phyloP scores from a whole-genome alignment of 2,329 filamentous ascomycete species.

The Dothidotthia symphoricarpi region DNA sequence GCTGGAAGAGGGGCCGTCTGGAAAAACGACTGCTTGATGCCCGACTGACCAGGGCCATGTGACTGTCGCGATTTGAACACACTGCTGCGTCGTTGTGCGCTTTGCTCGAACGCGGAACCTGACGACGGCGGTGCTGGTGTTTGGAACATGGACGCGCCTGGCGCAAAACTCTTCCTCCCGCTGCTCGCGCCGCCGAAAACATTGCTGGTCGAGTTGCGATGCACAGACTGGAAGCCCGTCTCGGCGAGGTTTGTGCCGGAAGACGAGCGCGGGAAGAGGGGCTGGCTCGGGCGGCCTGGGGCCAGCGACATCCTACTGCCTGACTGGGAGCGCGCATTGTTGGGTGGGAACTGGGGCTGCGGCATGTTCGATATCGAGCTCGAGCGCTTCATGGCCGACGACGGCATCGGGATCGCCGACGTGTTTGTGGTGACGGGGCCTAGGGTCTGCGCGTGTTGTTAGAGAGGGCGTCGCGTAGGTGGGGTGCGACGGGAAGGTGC shows the following conservation, averaged over 20 bases:
- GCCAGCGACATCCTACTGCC: constrained; percentile 83
- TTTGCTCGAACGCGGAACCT: constrained; percentile 55
- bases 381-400: constrained; percentile 90
- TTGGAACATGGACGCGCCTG: constrained; percentile 50
- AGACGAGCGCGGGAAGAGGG: constrained; percentile 80
- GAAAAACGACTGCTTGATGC: constrained; percentile 87
- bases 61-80: constrained; percentile 56
- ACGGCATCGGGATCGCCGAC: constrained; percentile 76
- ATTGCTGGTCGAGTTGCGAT: constrained; percentile 76
- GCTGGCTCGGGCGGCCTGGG: constrained; percentile 74
- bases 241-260: constrained; percentile 79
- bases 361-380: constrained; percentile 71
- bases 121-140: constrained; percentile 47
- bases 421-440: constrained; percentile 80
- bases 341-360: constrained; percentile 55
- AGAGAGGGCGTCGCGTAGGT: constrained; percentile 7
- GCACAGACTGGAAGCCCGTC: constrained; percentile 76
- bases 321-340: constrained; percentile 74
- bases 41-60: constrained; percentile 66
- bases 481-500: constrained; percentile 14
- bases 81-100: constrained; percentile 70
- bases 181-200: constrained; percentile 55
- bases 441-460: constrained; percentile 64
- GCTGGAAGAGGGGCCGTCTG: constrained; percentile 79
- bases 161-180: constrained; percentile 69